Base-by-base conservation (phyloP, 2,329 filamentous ascomycete species). In the Fusarium newnesense region DNA sequence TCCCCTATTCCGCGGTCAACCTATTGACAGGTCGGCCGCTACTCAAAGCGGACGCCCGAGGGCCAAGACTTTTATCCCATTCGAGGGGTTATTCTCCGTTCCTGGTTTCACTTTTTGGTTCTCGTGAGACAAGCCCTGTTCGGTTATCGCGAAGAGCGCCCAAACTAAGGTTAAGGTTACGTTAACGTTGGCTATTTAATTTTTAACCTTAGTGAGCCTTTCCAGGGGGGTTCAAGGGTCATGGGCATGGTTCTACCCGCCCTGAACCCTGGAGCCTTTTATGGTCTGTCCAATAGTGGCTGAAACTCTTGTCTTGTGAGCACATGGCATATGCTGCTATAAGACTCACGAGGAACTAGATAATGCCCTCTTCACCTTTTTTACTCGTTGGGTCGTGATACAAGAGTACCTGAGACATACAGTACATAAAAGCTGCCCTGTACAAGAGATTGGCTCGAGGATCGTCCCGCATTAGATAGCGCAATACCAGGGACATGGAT, bases 41-140 rank as follows among this genome's bases (percentile, higher is more conserved):
- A 32, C 66, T 57, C 40, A 43, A 59, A 54, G 26, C 7, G 46
- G 67, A 50, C 12, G 47, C 46, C 24, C 24, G 49, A 52, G 26
- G n/a, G n/a, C 49, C 32, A 52, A 61, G 40, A 40, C 39, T 37
- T 30, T 37, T 43, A 32, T 64, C 66, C 59, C 39, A 69, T 69
- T 69, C 50, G 67, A 69, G 67, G 67, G 40, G 58, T 40, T 68
- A 68, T 68, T 68, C 56, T 63, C 65, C 65, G 64, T 59, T 28
- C 39, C 52, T 52, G 47, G 42, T 69, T 69, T 69, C 66, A 69
- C 42, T 49, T 52, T 37, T 24, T 34, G 32, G 36, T 40, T 49
- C 42, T 68, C 47, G 44, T 69, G 65, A 69, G 65, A 69, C 67
- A 65, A 64, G 65, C 58, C 66, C 60, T 59, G 42, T 62, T 68